Evolutionary conservation across 305 asterid genomes (phyloP).

Genomic region (Withania somnifera): DNA sequence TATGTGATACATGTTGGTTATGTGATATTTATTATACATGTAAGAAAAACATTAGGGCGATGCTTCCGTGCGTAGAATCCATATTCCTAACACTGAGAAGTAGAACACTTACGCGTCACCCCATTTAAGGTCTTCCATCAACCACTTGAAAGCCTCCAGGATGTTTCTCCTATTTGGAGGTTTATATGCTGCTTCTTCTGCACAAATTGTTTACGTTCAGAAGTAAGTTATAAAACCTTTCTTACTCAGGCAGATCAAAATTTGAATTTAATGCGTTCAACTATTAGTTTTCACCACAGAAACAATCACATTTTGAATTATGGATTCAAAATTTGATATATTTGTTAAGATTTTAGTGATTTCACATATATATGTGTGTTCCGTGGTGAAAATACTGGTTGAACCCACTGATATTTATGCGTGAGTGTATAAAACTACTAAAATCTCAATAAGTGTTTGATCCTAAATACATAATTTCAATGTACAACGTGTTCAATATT

Average conservation of each 20-base stretch:
- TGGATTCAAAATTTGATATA: not conserved
- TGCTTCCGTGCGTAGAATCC: no score
- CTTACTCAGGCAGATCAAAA: not conserved
- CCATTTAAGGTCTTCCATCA: constrained; percentile 28
- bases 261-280: not conserved
- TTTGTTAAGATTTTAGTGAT: not conserved
- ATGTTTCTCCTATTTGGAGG: constrained; percentile 49
- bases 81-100: no score
- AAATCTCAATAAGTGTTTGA: not conserved
- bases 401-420: not conserved
- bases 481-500: not conserved
- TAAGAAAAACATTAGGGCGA: no score
- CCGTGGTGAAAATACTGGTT: not conserved
- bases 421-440: not conserved
- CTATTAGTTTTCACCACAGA: not conserved
- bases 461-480: not conserved
- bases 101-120: constrained; percentile 63
- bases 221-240: not conserved
- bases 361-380: not conserved
- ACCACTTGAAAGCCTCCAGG: constrained; percentile 41
- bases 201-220: not conserved
- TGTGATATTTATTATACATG: no score
- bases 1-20: no score
- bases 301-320: not conserved
- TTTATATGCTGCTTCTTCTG: constrained; percentile 30